Percentiles rank a stretch among this genome's conserved stretches.
Evolutionary conservation across 169 alveolate species (phyloP).

Genomic region (Eimeria acervulina): DNA sequence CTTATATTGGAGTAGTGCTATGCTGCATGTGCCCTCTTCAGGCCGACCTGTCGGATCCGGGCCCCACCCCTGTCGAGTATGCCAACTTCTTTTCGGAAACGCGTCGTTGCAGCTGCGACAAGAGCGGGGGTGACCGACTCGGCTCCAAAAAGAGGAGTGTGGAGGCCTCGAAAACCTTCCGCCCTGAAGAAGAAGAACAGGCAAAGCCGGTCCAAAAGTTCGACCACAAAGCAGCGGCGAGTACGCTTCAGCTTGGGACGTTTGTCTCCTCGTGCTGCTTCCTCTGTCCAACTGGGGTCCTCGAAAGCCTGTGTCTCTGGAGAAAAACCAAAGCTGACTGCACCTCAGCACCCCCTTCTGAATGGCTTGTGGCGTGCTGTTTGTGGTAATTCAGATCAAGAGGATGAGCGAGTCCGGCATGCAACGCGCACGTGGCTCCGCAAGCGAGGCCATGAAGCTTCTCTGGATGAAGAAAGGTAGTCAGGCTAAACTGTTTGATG

Average conservation of each 20-base stretch:
- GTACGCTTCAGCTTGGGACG: neutral
- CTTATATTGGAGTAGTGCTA: neutral
- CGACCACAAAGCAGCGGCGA: constrained; percentile 1
- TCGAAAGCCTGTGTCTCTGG: neutral
- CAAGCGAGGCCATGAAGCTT: constrained; percentile 63
- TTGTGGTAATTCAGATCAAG: constrained; percentile 20
- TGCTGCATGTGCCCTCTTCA: neutral
- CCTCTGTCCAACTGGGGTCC: neutral
- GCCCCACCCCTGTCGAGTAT: constrained; percentile 59
- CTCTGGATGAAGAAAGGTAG: constrained; percentile 49
- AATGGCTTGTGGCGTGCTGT: neutral
- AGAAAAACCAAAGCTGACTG: neutral
- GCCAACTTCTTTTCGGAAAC: neutral
- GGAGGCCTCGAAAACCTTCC: neutral
- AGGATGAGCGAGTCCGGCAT: constrained; percentile 48
- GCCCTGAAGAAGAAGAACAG: neutral
- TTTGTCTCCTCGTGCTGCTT: neutral
- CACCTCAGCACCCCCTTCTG: neutral
- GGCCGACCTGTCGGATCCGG: constrained; percentile 60
- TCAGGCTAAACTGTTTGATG: neutral
- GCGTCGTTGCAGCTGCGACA: constrained; percentile 27
- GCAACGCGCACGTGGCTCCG: constrained; percentile 76
- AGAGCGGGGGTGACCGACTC: neutral
- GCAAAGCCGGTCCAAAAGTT: neutral
- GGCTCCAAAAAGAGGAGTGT: neutral